Evolutionary conservation across 768 basidiomycete genomes (phyloP).

Genomic region (Boletus speciosus): DNA sequence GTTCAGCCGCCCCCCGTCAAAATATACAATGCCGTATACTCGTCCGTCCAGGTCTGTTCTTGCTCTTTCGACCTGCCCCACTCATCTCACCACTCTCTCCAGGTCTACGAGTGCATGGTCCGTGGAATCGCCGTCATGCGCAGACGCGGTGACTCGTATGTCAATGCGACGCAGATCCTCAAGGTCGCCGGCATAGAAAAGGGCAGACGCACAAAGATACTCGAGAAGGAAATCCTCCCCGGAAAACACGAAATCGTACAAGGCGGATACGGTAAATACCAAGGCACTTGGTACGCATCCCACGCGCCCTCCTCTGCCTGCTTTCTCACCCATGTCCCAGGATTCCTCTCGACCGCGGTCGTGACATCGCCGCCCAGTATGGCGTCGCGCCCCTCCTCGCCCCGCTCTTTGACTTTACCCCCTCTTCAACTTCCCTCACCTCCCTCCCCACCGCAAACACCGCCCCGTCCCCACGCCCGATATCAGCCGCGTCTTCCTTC

Average conservation of each 20-base stretch:
- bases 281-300: slow-evolving; percentile 87
- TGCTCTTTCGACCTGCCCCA: background rate
- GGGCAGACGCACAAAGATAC: slow-evolving; percentile 91
- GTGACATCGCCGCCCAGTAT: slow-evolving; percentile 89
- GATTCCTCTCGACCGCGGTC: slow-evolving; percentile 94
- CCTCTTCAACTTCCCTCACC: slow-evolving; percentile 66
- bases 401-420: slow-evolving; percentile 92
- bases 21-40: slow-evolving; percentile 92
- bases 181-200: slow-evolving; percentile 99
- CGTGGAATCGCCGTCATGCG: slow-evolving; percentile 99
- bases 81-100: background rate
- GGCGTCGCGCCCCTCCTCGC: slow-evolving; percentile 85
- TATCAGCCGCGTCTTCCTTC: slow-evolving; percentile 68
- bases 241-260: slow-evolving; percentile 98
- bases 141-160: slow-evolving; percentile 87
- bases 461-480: slow-evolving; percentile 54
- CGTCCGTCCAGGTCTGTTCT: slow-evolving; percentile 71
- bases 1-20: slow-evolving; percentile 58
- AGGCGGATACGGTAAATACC: slow-evolving; percentile 98
- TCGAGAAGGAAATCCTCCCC: slow-evolving; percentile 94
- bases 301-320: slow-evolving; percentile 1
- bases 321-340: slow-evolving; percentile 38
- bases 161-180: slow-evolving; percentile 98
- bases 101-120: slow-evolving; percentile 99
- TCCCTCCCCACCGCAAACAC: slow-evolving; percentile 55